Base-by-base conservation (phyloP, 495 filamentous ascomycete species). In the Bombardia bombarda region DNA sequence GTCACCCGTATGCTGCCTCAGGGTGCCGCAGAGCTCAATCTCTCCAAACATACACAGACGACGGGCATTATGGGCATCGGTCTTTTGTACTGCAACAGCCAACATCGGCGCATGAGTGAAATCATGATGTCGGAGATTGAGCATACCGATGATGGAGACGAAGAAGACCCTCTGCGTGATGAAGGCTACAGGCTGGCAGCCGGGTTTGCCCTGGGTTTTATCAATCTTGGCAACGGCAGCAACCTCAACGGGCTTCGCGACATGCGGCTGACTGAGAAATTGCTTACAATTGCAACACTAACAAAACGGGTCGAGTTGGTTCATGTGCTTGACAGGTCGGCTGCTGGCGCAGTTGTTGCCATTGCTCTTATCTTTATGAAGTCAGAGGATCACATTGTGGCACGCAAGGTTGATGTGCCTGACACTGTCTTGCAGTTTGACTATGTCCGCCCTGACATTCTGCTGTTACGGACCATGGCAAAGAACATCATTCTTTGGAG, bases 101-200 rank as follows among this genome's bases (percentile, higher is more conserved):
- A 97, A 51, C 92, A 99, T 66, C 84, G 92, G 7, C 79, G 92
- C 38, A 99, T 99, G 92, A 95, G 87, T 55, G 92, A 99, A 60
- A 84, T 97, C 25, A 95, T 97, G 87, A 76, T 97, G 30, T 95
- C 90, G 0, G 92, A 99, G 60, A 92, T 99, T 36, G 90, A 96
- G 51, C 83, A 86, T 38, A 70, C 84, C 30, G 86, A 87, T 28
- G 61, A 76, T 12, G 86, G 86, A 35, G 65, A 72, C 13, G 73
- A 77, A 9, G 70, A 78, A 26, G 89, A 96, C 46, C 80, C 77
- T n/a, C 62, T 96, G 13, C 82, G 93, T 19, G 88, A 93, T 52
- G 92, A 99, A 69, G 86, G 89, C 22, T 97, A 99, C 61, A 79
- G 92, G 35, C 74, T 97, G 32, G 89, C 92, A 14, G 93, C 92